Base-by-base conservation (phyloP, 805 yeast genomes). In the Nakazawaea ernobii region DNA sequence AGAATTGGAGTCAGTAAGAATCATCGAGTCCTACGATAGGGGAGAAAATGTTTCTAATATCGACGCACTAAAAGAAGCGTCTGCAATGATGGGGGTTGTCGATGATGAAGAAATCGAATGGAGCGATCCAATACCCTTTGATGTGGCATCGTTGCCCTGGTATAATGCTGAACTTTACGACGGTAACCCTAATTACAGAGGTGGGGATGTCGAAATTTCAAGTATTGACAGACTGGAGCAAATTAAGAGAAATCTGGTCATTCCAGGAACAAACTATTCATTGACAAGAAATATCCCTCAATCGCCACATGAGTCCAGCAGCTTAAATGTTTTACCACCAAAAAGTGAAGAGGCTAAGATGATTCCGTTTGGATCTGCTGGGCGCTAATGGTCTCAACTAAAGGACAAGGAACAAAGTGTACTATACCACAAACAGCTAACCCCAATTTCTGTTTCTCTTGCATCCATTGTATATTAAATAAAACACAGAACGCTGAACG, bases 61-160 rank as follows among this genome's bases (percentile, higher is more conserved):
- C 8, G 15, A 24, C 32, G 15, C 35, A 4, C 40, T 39, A 10
- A n/a, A 24, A 13, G 43, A 43, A 43, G 40, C 32, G 11, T 8
- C 30, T 13, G 43, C 35, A 13, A 14, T 47, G 41, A 24, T 43
- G 32, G 50, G 46, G 13, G 43, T 39, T 13, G 35, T 32, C 10
- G 46, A 42, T 33, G 43, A 41, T 13, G 50, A 40, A 39, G 44
- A 32, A 5, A 13, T 48, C 3, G 47, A 42, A 17, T 48, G 46
- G 46, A 6, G 28, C 7, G 36, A 27, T 3, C 50, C 50, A 8
- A 38, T 37, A 6, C 17, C 8, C 9, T 36, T 30, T 17, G 27
- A 37, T 9, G 39, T 41, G 8, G 9, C 45, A 13, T 4, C 10
- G 9, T 36, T 42, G 20, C 35, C 28, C 3, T 46, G 49, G 49